Evolutionary conservation across 768 basidiomycete species (phyloP).

Genomic region (Rossbeevera mucosa): DNA sequence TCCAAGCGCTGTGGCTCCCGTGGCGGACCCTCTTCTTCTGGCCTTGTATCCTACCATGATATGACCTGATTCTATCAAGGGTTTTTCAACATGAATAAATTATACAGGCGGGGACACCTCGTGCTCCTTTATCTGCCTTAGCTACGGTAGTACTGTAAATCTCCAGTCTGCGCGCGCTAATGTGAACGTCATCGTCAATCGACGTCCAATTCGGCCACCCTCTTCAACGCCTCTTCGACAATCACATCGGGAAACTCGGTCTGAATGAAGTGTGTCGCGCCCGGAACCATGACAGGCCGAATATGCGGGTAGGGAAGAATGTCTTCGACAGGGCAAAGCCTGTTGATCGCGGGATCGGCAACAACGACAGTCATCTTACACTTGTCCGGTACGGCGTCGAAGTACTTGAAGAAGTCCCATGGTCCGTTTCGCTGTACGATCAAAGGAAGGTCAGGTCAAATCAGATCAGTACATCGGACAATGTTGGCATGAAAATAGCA

Average conservation of each 20-base stretch:
- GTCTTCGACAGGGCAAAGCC: constrained; percentile 1
- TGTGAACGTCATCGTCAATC: neutral
- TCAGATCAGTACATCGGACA: neutral
- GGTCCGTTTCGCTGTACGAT: constrained; percentile 3
- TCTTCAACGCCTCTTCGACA: constrained; percentile 14
- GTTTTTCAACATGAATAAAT: too few relatives aligned
- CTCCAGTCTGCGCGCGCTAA: too few relatives aligned
- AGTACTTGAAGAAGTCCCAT: constrained; percentile 15
- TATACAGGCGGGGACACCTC: too few relatives aligned
- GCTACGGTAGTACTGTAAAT: too few relatives aligned
- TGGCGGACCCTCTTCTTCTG: too few relatives aligned
- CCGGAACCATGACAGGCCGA: constrained; percentile 7
- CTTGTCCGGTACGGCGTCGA: neutral
- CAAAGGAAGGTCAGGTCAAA: neutral
- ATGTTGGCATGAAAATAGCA: neutral
- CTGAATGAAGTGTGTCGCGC: constrained; percentile 25
- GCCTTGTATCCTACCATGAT: too few relatives aligned
- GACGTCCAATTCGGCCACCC: constrained; percentile 8
- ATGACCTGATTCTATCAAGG: too few relatives aligned
- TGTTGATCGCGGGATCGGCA: constrained; percentile 15
- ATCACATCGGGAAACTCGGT: constrained; percentile 22
- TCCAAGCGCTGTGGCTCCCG: too few relatives aligned
- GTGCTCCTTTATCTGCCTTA: too few relatives aligned
- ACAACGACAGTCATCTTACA: constrained; percentile 16
- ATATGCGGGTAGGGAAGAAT: constrained; percentile 14